Percentiles rank a stretch among this genome's conserved stretches.
phyloP scores from a whole-genome alignment of 805 yeast species.

The Kodamaea fukazawae region DNA sequence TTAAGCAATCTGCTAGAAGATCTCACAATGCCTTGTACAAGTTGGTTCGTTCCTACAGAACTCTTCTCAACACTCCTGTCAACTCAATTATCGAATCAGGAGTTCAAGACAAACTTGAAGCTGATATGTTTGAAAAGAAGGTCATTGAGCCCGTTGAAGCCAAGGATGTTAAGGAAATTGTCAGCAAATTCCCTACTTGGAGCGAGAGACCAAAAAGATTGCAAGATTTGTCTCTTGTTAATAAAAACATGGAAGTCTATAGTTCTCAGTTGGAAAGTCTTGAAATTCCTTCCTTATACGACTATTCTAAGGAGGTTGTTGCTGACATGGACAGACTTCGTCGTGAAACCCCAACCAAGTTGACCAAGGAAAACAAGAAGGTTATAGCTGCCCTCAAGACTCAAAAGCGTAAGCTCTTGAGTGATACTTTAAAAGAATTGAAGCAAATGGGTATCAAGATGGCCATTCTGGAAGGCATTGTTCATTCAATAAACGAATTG shows the following conservation, averaged over 20 bases:
- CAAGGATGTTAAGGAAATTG: background rate
- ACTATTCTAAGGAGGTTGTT: conserved; percentile 52
- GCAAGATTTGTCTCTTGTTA: conserved; percentile 47
- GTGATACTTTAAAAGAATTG: conserved; percentile 73
- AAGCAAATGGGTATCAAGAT: conserved; percentile 73
- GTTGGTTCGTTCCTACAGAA: conserved; percentile 76
- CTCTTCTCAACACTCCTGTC: conserved; percentile 51
- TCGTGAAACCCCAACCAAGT: conserved; percentile 71
- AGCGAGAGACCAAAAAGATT: conserved; percentile 54
- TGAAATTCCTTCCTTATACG: conserved; percentile 46
- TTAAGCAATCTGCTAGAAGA: conserved; percentile 88
- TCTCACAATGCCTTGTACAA: conserved; percentile 86
- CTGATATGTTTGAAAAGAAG: conserved; percentile 1
- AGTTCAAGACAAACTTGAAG: conserved; percentile 18
- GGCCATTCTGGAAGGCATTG: conserved; percentile 63
- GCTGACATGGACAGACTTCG: conserved; percentile 61
- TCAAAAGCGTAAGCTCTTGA: conserved; percentile 76
- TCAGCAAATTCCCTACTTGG: conserved; percentile 45
- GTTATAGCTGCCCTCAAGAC: conserved; percentile 64
- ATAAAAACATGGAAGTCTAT: conserved; percentile 55
- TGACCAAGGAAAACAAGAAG: conserved; percentile 74
- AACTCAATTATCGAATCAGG: conserved; percentile 60
- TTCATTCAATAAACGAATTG: conserved; percentile 58
- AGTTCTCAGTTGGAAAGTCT: conserved; percentile 31
- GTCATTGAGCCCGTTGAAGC: background rate